A percentile compares a stretch with the other conserved stretches of the same genome.
Evolutionary conservation across 75 land plant genomes (phyloP).

Genomic region (Cunninghamia lanceolata): DNA sequence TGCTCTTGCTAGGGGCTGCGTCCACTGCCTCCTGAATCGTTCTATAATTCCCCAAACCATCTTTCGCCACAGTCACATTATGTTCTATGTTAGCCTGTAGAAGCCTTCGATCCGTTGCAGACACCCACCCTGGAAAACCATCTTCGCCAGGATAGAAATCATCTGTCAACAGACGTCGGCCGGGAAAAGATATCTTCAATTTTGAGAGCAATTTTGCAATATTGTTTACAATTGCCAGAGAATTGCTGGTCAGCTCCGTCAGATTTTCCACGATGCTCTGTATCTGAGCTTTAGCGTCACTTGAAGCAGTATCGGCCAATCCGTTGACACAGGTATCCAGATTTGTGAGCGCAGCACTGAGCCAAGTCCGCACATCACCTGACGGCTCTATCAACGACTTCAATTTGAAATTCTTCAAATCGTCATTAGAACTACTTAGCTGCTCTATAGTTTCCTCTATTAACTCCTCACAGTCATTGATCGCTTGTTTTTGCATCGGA

Average conservation of each 20-base stretch:
- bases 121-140: constrained; percentile 28
- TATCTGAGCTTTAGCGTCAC: not conserved
- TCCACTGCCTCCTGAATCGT: constrained; percentile 31
- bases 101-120: constrained; percentile 29
- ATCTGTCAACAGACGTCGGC: constrained; percentile 12
- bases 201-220: constrained; percentile 4
- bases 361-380: not conserved
- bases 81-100: not conserved
- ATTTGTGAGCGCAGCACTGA: constrained; percentile 2
- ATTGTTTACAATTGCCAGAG: constrained; percentile 29
- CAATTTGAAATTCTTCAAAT: not conserved
- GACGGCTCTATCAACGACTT: constrained; percentile 20
- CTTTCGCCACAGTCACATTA: constrained; percentile 27
- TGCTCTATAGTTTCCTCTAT: constrained; percentile 33
- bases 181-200: constrained; percentile 15
- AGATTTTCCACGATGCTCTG: constrained; percentile 8
- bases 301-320: not conserved
- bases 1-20: constrained; percentile 21
- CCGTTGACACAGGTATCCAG: constrained; percentile 15
- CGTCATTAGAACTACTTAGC: constrained; percentile 8
- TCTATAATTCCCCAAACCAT: constrained; percentile 27
- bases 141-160: not conserved
- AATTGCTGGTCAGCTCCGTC: constrained; percentile 27
- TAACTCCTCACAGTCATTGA: constrained; percentile 55
- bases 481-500: constrained; percentile 25